phyloP scores from a whole-genome alignment of 345 rosid species.

The Lepidium africanum region DNA sequence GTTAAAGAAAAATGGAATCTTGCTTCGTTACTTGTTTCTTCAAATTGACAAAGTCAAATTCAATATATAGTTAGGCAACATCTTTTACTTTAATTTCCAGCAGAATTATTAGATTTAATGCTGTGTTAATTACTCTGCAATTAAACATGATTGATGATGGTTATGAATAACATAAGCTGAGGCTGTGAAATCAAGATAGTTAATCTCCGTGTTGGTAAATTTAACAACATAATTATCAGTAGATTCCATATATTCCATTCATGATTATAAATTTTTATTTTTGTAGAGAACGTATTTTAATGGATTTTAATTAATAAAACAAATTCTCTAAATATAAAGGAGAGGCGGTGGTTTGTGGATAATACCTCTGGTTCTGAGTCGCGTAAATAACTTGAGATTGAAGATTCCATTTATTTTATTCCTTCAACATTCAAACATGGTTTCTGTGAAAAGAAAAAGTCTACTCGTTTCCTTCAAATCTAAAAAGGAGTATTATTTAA shows the following conservation, averaged over 20 bases:
- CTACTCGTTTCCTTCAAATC: not conserved
- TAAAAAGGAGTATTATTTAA: not conserved
- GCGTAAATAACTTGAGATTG: conserved; percentile 9
- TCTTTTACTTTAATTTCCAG: not conserved
- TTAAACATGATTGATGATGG: not conserved
- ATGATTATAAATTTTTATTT: not conserved
- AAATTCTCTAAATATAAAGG: not conserved
- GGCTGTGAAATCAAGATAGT: not conserved
- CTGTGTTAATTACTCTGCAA: not conserved
- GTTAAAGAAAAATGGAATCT: conserved; percentile 2
- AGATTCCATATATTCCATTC: not conserved
- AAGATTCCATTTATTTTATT: conserved; percentile 14
- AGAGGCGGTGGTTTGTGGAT: not conserved
- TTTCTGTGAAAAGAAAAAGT: conserved; percentile 5
- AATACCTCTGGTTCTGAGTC: not conserved
- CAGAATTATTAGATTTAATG: not conserved
- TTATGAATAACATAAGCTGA: not conserved
- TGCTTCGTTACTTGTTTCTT: conserved; percentile 11
- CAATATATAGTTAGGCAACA: conserved; percentile 14
- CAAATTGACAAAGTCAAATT: conserved; percentile 1
- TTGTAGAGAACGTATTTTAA: not conserved
- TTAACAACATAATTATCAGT: too few relatives aligned
- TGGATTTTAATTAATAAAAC: too few relatives aligned
- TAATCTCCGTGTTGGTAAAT: not conserved
- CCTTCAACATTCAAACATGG: conserved; percentile 27